Conservation (phyloP, 345 rosid genomes). For the Mangifera indica region DNA sequence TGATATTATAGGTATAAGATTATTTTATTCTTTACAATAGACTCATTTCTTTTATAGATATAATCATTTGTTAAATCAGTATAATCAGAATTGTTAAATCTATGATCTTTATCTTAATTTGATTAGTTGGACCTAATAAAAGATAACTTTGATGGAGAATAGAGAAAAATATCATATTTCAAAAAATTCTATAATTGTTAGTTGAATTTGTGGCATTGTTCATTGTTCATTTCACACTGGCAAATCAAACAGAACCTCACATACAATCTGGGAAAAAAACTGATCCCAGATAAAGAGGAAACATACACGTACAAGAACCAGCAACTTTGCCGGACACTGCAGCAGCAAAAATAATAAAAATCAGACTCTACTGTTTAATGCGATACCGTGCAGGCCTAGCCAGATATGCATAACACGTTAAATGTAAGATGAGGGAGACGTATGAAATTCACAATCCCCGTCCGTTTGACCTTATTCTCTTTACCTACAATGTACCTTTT, state of each 20-base stretch:
- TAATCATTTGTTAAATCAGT: no score
- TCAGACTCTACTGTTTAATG: conserved; percentile 25
- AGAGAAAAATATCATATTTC: no score
- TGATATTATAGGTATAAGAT: no score
- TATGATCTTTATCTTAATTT: no score
- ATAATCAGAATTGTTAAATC: no score
- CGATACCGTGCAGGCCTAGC: conserved; percentile 28
- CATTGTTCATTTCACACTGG: conserved; percentile 47
- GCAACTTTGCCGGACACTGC: conserved; percentile 36
- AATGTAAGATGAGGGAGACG: conserved; percentile 28
- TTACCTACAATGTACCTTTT: conserved; percentile 43
- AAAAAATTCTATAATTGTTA: no score
- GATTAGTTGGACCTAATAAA: no score
- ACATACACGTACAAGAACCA: conserved; percentile 32
- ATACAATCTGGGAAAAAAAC: conserved; percentile 42
- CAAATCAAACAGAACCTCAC: conserved; percentile 41
- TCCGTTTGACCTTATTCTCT: conserved; percentile 33
- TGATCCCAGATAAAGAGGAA: conserved; percentile 33
- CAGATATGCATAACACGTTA: conserved; percentile 38
- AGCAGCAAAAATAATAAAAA: conserved; percentile 16
- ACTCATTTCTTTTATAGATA: no score
- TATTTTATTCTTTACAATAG: no score
- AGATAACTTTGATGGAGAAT: no score
- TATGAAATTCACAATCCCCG: conserved; percentile 39
- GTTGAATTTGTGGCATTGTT: no score